Conservation (phyloP, 352 stramenopile species). For the Globisporangium alternatum region DNA sequence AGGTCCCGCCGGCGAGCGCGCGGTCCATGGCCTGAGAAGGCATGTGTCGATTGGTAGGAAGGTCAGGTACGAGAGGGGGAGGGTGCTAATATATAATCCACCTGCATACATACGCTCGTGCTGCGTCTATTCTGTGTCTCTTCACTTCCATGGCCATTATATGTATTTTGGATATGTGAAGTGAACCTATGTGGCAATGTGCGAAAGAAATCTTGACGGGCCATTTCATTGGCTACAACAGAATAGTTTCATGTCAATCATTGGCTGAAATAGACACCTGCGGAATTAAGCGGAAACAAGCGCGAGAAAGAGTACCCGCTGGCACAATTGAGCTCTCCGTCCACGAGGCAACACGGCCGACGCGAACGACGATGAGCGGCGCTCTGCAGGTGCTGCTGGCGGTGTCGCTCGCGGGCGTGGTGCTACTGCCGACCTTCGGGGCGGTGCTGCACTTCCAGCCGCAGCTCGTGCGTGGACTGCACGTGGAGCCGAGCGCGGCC, state of each 20-base stretch:
- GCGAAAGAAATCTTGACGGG: neutral
- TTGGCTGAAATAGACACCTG: neutral
- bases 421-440: constrained; percentile 55
- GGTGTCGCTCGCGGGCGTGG: constrained; percentile 44
- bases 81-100: neutral
- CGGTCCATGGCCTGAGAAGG: neutral
- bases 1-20: constrained; percentile 25
- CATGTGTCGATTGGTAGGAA: neutral
- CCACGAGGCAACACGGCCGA: neutral
- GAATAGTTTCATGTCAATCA: neutral
- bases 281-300: no score
- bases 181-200: neutral
- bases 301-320: neutral
- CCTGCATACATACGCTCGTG: neutral
- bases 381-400: constrained; percentile 35
- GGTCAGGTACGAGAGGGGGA: neutral
- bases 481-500: constrained; percentile 32
- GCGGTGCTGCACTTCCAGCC: constrained; percentile 57
- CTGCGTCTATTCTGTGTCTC: neutral
- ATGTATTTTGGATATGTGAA: neutral
- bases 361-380: constrained; percentile 24
- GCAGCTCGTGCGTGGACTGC: constrained; percentile 52
- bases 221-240: no score
- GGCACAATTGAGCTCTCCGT: neutral
- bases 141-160: neutral